Base-by-base conservation (phyloP, 2,329 filamentous ascomycete species). In the Cephalotrichum gorgonifer region DNA sequence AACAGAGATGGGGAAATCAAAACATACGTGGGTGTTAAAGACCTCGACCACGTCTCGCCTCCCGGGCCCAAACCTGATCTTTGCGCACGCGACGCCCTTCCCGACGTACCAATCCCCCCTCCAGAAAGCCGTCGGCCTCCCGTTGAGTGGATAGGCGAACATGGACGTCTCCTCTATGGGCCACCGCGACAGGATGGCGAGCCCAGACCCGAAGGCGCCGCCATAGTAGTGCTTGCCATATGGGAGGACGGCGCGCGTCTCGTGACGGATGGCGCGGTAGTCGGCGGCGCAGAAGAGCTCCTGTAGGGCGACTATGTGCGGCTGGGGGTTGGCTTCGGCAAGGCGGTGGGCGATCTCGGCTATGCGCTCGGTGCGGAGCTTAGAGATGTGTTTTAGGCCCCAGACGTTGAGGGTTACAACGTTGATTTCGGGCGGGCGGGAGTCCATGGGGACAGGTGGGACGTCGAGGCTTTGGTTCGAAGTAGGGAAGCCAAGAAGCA, bases 81-180 rank as follows among this genome's bases (percentile, higher is more conserved):
- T 78, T 2, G 91, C 91, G 60, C 79, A 85, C 6, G 91, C 93
- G 39, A 97, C 82, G 15, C 93, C 93, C 64, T 97, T 97, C 0
- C 93, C 93, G 9, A 96, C 90, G 61, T 83, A 97, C 88, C 91
- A 97, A 65, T 97, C 91, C 11, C 93, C 93, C 52, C 91, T 76
- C 69, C 85, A 96, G 67, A 97, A 95, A 4, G 91, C 91, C 9
- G 89, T 91, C 6, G 93, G 93, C 17, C 91, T 79, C 17, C 93
- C 93, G 64, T 95, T 96, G 48, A 98, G 75, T n/a, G 88, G 81
- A 62, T 96, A 98, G 3, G 74, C 75, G 56, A 81, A 76, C 88
- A 97, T 95, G 59, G 76, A 82, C 64, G 84, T 90, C 69, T 95
- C 86, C 58, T 88, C 84, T 55, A 98, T 89, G 22, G 91, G 90